A percentile compares a stretch with the other conserved stretches of the same genome.
These are phyloP conservation scores for Euphorbia corollata DNA, from an alignment of 441 rosid genomes.

Conservation along the genomic window DNA sequence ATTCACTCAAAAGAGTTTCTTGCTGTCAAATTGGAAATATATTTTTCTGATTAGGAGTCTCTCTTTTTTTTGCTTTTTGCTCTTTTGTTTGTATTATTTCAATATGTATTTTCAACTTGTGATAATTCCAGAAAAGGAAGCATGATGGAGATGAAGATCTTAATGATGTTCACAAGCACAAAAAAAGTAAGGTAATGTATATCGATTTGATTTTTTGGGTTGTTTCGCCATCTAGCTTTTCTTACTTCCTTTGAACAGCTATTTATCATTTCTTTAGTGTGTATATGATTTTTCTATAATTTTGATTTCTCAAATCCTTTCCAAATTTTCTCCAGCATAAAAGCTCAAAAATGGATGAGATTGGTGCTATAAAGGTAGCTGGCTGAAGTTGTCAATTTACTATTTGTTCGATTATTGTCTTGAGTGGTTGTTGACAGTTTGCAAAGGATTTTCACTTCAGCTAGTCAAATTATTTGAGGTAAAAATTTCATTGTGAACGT, in stretches of 20 bases:
- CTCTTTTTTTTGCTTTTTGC: too few species aligned
- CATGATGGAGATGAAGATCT: conserved; percentile 90
- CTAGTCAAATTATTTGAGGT: conserved; percentile 39
- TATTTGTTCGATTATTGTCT: conserved; percentile 27
- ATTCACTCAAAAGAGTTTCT: too few species aligned
- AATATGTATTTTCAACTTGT: conserved; percentile 8
- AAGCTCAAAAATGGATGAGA: conserved; percentile 83
- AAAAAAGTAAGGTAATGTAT: conserved; percentile 80
- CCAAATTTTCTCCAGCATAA: conserved; percentile 51
- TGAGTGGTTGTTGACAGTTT: conserved; percentile 36
- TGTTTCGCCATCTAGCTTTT: conserved; percentile 1
- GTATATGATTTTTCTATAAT: background rate
- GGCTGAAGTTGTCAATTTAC: conserved; percentile 46
- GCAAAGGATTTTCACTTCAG: conserved; percentile 31
- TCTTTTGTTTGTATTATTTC: background rate
- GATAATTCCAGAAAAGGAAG: conserved; percentile 78
- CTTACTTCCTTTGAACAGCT: conserved; percentile 14
- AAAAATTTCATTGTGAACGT: conserved; percentile 8
- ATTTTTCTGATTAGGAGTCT: too few species aligned
- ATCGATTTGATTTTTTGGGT: conserved; percentile 3
- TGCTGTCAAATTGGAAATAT: too few species aligned
- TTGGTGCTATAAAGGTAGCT: conserved; percentile 80
- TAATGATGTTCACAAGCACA: conserved; percentile 71
- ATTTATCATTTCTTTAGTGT: background rate
- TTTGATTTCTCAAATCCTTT: background rate